Conservation (phyloP, 2,329 filamentous ascomycete genomes). For the Colletotrichum gloeosporioides region DNA sequence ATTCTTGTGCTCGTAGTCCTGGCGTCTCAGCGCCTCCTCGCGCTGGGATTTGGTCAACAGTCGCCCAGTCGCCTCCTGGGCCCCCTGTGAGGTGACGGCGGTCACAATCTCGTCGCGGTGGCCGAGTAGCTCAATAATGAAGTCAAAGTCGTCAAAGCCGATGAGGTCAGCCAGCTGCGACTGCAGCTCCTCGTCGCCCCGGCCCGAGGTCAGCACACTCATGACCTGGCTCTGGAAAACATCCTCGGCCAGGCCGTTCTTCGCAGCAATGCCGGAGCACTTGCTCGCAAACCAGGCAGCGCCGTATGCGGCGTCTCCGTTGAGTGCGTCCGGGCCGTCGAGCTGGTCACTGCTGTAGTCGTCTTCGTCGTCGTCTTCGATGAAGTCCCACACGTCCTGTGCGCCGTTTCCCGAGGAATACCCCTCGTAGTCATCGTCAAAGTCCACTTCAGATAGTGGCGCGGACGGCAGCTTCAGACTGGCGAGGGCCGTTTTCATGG, state of each 20-base stretch:
- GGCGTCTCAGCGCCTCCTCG: conserved; percentile 76
- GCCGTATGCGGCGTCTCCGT: conserved; percentile 49
- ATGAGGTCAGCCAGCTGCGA: conserved; percentile 87
- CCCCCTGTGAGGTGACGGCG: conserved; percentile 38
- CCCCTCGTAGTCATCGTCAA: conserved; percentile 68
- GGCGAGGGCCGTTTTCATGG: conserved; percentile 86
- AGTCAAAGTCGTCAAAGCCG: conserved; percentile 91
- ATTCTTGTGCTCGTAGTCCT: conserved; percentile 85
- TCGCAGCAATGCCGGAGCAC: conserved; percentile 71
- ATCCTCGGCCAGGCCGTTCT: conserved; percentile 69
- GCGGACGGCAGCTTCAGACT: conserved; percentile 61
- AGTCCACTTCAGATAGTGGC: conserved; percentile 51
- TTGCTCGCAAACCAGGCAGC: conserved; percentile 74
- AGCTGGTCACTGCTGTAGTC: conserved; percentile 61
- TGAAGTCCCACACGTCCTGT: conserved; percentile 93
- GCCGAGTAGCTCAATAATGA: conserved; percentile 88
- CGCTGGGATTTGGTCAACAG: conserved; percentile 80
- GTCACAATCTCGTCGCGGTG: conserved; percentile 73
- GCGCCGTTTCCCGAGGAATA: conserved; percentile 65
- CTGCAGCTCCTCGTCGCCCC: conserved; percentile 85
- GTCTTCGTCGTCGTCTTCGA: conserved; percentile 76
- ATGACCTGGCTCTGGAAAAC: conserved; percentile 81
- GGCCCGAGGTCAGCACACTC: conserved; percentile 72
- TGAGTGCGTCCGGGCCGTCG: conserved; percentile 38
- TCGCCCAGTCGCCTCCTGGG: conserved; percentile 45